These are phyloP conservation scores for Linum usitatissimum DNA, from an alignment of 345 rosid genomes.

Conservation along the genomic window DNA sequence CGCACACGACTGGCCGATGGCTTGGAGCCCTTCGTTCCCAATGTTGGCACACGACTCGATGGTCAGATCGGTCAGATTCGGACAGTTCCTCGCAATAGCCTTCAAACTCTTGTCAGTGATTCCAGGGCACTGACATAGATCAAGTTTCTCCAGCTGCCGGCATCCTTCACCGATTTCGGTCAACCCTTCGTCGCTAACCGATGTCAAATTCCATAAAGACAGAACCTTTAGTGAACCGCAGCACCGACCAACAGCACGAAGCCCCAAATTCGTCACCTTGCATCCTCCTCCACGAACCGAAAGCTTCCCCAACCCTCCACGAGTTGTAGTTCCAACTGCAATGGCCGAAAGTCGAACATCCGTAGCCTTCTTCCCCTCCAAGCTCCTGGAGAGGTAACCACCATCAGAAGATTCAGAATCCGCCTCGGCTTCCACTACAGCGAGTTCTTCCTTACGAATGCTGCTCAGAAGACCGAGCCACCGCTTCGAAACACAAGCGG, in stretches of 20 bases:
- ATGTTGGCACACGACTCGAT: constrained; percentile 67
- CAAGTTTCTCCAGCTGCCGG: constrained; percentile 63
- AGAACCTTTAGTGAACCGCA: constrained; percentile 65
- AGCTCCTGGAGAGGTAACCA: constrained; percentile 64
- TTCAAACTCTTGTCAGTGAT: constrained; percentile 55
- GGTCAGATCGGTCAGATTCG: constrained; percentile 56
- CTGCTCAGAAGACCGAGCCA: constrained; percentile 77
- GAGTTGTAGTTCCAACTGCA: constrained; percentile 72
- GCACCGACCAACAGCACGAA: constrained; percentile 60
- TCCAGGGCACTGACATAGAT: constrained; percentile 48
- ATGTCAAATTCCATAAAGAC: constrained; percentile 61
- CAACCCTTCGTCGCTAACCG: constrained; percentile 56
- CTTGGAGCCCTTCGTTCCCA: constrained; percentile 66
- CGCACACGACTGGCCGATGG: constrained; percentile 50
- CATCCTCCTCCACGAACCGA: constrained; percentile 38
- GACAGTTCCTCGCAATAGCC: constrained; percentile 59
- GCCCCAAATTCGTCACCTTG: constrained; percentile 59
- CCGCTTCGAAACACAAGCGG: constrained; percentile 74
- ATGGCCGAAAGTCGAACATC: constrained; percentile 81
- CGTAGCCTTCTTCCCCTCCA: constrained; percentile 86
- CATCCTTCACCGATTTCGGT: constrained; percentile 76
- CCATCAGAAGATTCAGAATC: constrained; percentile 11
- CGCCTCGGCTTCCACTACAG: constrained; percentile 13
- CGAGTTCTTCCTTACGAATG: constrained; percentile 47
- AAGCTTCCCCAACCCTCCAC: constrained; percentile 82